Conservation (phyloP, 2,329 filamentous ascomycete genomes). For the Drechslerella stenobrocha region DNA sequence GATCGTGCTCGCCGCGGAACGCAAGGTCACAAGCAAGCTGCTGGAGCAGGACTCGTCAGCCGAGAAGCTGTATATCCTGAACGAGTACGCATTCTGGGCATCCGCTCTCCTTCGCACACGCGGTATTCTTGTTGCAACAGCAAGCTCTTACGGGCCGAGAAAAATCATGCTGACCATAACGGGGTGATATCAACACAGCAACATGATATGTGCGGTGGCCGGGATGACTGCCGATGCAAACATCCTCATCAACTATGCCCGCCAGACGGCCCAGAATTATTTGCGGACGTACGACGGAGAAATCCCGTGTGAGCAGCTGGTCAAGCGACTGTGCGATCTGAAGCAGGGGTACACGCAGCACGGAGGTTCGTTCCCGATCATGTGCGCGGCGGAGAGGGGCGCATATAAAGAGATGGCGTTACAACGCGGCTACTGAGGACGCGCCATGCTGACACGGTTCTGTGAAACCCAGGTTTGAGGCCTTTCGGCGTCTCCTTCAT, state of each 20-base stretch:
- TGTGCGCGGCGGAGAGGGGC: neutral
- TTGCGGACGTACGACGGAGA: constrained; percentile 99
- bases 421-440: constrained; percentile 28
- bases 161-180: neutral
- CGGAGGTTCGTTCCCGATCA: constrained; percentile 62
- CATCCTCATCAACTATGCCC: constrained; percentile 99
- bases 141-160: neutral
- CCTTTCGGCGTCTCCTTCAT: constrained; percentile 99
- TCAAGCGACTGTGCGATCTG: constrained; percentile 91
- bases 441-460: too few species aligned
- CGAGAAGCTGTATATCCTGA: constrained; percentile 99
- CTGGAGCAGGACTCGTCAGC: constrained; percentile 98
- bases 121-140: neutral
- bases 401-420: constrained; percentile 1
- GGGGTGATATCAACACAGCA: constrained; percentile 62
- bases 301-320: constrained; percentile 97
- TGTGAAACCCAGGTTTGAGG: constrained; percentile 71
- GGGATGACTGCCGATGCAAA: constrained; percentile 99
- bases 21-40: constrained; percentile 98
- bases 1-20: constrained; percentile 95
- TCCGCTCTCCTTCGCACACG: too few species aligned
- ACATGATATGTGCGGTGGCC: constrained; percentile 99
- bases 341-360: constrained; percentile 99
- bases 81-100: constrained; percentile 67
- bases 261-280: constrained; percentile 93